Evolutionary conservation across 371 early-diverging fungal genomes (phyloP), one percentile per base, ranked within the genome.

Genomic region (Parasitella parasitica): DNA sequence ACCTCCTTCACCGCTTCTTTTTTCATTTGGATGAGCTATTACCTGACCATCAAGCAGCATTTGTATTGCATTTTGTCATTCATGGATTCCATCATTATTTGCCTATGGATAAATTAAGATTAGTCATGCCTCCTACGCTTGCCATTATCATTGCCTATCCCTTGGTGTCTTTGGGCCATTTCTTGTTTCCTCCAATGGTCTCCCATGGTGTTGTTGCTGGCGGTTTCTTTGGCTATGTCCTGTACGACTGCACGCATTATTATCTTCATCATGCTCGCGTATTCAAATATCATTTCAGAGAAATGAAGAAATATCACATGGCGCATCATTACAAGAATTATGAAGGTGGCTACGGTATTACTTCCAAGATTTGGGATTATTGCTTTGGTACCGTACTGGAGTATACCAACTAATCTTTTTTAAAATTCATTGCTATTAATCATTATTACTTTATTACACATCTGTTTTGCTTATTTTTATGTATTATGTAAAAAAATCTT

Each of bases 101-200:
- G 57, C 96, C 96, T 4, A 96, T 96, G 94, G 97, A 53, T 55
- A 92, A 91, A 62, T 66, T 94, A 77, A 90, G 98, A 12, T 81
- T 97, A 35, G 98, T 97, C 7, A 93, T 97, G 94, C 98, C 98
- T 9, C 98, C 98, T 11, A 93, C 88, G 8, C 82, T 97, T 36
- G 87, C 86, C 0, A 60, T 90, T 18, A 52, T 85, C 11, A 74
- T 97, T 16, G 83, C 86, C 12, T 62, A 72, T 22, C 90, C 91
- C 15, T 54, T 91, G 26, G 70, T 89, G 56, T 61, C 67, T 48
- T 51, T 84, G n/a, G 78, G 83, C 4, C 80, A 89, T 36, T 43
- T 67, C 32, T 36, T 90, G 38, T 81, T 93, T 37, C 77, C 84
- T 4, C 67, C 73, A 2, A 57, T 67, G 18, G 41, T 80, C 64